phyloP scores from a whole-genome alignment of 2,329 filamentous ascomycete species.

The Claviceps sp. region DNA sequence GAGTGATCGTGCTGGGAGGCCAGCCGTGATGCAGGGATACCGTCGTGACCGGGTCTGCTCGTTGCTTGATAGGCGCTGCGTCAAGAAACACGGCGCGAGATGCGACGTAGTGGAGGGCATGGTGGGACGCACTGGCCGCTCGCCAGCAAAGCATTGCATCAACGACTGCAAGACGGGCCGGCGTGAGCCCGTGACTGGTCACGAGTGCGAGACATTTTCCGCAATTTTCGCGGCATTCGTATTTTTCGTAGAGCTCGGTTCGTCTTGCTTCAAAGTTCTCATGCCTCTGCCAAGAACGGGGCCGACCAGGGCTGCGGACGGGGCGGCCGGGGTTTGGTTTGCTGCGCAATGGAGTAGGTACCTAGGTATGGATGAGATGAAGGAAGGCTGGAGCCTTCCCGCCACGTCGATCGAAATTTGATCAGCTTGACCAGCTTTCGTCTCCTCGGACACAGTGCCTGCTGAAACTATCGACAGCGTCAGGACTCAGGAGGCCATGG shows the following conservation, averaged over 20 bases:
- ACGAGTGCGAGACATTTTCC: neutral
- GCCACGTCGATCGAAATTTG: no score
- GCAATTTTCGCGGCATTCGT: neutral
- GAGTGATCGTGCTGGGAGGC: constrained; percentile 23
- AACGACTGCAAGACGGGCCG: neutral
- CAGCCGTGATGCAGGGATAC: constrained; percentile 19
- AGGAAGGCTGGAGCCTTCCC: no score
- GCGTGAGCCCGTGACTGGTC: neutral
- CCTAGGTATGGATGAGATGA: no score
- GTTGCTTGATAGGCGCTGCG: constrained; percentile 23
- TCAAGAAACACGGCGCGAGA: constrained; percentile 8
- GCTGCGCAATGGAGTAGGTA: no score
- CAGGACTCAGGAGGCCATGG: no score
- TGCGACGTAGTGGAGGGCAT: constrained; percentile 22
- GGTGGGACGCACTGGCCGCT: constrained; percentile 22
- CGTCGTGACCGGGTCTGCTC: constrained; percentile 20
- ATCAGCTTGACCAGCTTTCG: no score
- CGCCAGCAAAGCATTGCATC: constrained; percentile 32
- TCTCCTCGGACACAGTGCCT: no score
- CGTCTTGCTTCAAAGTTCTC: no score
- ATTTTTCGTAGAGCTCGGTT: no score
- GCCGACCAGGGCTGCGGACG: neutral
- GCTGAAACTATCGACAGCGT: no score
- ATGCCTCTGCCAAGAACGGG: neutral
- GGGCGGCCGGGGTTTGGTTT: neutral